Base-by-base conservation (phyloP, 352 stramenopile species). In the Phytopythium vexans region DNA sequence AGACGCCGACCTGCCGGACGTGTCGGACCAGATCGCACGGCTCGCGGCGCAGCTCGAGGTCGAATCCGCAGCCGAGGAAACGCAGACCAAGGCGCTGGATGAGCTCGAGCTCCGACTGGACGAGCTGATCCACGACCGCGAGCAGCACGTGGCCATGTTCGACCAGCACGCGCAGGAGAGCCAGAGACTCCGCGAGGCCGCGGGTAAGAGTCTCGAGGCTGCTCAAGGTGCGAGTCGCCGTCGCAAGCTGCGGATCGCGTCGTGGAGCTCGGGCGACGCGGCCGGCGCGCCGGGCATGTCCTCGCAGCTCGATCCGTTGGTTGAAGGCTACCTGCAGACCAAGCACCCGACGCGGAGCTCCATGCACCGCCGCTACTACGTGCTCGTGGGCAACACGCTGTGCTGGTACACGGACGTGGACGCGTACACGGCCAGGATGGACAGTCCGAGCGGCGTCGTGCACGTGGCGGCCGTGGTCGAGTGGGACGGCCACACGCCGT, bases 371-470 rank as follows among this genome's bases (percentile, higher is more conserved):
- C 74, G 77, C 32, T 92, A 92, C 67, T 91, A 86, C 54, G 80
- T 92, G 10, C 61, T 92, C 12, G 83, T 72, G 8, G 82, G 82
- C 12, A 91, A 86, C 50, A 91, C 82, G 11, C 56, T 92, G 1
- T 91, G 82, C 63, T 92, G 82, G 79, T 92, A 89, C 61, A 74
- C 83, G 27, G 73, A 88, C 52, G 77, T 73, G 9, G 77, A 92
- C 56, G 67, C 70, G 6, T 92, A 76, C 49, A 69, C 66, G 2
- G 52, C 62, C 33, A 65, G 82, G 16, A 67, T 79, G 21, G 60
- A 77, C 40, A 54, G 54, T 8, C 82, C 82, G 0, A 82, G 62
- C 7, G 82, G 80, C 1, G 77, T 89, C 9, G 67, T 89, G 3
- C 82, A 92, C 33, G 78, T 91, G 6, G 63, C 74, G 0, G 73